These are phyloP conservation scores for Eucalyptus virginea DNA, from an alignment of 345 rosid genomes.

Conservation along the genomic window DNA sequence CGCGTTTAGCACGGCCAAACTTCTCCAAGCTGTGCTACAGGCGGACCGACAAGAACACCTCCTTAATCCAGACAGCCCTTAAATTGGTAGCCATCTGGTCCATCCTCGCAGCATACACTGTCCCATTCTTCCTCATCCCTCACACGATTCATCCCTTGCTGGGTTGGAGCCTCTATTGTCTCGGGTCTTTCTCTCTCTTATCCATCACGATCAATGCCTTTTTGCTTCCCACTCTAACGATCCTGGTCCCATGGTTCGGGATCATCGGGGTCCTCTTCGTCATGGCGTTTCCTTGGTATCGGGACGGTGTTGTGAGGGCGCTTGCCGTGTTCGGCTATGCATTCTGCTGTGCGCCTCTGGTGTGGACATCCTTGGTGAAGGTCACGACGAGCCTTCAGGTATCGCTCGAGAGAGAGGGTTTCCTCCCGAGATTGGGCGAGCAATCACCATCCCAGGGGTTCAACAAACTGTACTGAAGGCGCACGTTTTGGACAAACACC, in stretches of 20 bases:
- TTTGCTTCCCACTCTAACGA: slow-evolving; percentile 48
- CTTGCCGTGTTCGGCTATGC: slow-evolving; percentile 63
- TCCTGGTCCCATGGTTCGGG: slow-evolving; percentile 51
- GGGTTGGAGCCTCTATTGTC: slow-evolving; percentile 78
- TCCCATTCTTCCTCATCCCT: slow-evolving; percentile 76
- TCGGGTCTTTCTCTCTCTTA: slow-evolving; percentile 55
- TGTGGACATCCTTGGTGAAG: slow-evolving; percentile 48
- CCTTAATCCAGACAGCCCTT: slow-evolving; percentile 37
- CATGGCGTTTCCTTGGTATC: slow-evolving; percentile 79
- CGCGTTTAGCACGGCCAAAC: slow-evolving; percentile 56
- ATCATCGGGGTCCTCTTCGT: slow-evolving; percentile 60
- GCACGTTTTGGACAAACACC: not conserved
- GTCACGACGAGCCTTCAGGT: slow-evolving; percentile 51
- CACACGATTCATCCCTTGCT: slow-evolving; percentile 69
- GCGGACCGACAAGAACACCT: slow-evolving; percentile 41
- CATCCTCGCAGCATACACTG: slow-evolving; percentile 60
- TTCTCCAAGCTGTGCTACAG: slow-evolving; percentile 73
- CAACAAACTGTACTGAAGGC: slow-evolving; percentile 36
- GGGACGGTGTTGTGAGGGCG: slow-evolving; percentile 58
- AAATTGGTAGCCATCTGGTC: slow-evolving; percentile 56
- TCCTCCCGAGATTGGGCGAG: slow-evolving; percentile 59
- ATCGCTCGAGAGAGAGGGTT: slow-evolving; percentile 61
- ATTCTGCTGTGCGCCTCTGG: slow-evolving; percentile 63
- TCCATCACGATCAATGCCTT: slow-evolving; percentile 52
- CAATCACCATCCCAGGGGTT: slow-evolving; percentile 20